Evolutionary conservation across 2,329 filamentous ascomycete genomes (phyloP).

Genomic region (Sclerotinia spermophila): DNA sequence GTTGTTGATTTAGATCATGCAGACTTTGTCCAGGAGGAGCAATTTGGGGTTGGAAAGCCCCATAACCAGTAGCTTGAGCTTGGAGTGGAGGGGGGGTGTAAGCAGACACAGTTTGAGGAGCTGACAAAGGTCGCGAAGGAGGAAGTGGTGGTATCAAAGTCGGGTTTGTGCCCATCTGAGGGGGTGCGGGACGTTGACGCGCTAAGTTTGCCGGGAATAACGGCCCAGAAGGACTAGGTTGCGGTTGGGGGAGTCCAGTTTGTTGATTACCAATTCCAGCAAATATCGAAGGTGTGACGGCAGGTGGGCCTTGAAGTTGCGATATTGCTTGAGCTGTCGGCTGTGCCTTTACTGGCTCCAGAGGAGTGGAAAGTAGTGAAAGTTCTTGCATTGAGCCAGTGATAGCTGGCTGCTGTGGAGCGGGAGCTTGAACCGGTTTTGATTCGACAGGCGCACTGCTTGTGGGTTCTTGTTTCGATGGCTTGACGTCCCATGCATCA

Average conservation of each 20-base stretch:
- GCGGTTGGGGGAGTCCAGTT: constrained; percentile 40
- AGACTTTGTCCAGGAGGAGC: constrained; percentile 74
- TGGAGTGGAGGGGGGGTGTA: constrained; percentile 74
- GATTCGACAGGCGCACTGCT: constrained; percentile 39
- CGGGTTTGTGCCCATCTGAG: constrained; percentile 55
- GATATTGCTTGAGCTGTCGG: constrained; percentile 34
- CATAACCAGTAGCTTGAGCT: constrained; percentile 73
- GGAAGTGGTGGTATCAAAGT: constrained; percentile 70
- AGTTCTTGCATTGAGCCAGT: constrained; percentile 69
- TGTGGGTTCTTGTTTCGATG: constrained; percentile 52
- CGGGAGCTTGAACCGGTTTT: constrained; percentile 40
- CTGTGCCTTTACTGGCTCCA: constrained; percentile 50
- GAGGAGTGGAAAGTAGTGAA: constrained; percentile 57
- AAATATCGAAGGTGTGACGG: constrained; percentile 59
- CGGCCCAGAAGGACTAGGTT: constrained; percentile 20
- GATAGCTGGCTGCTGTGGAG: constrained; percentile 47
- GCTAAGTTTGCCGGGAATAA: constrained; percentile 43
- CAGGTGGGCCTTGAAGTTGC: constrained; percentile 38
- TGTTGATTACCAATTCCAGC: constrained; percentile 47
- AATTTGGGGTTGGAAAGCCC: constrained; percentile 53
- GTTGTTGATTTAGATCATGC: constrained; percentile 54
- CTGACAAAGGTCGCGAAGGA: constrained; percentile 77
- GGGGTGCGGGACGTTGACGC: constrained; percentile 68
- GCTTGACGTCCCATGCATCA: constrained; percentile 95
- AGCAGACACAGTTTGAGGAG: constrained; percentile 73